These are phyloP conservation scores for Phytophthora multivora DNA, from an alignment of 352 stramenopile genomes.

Conservation along the genomic window DNA sequence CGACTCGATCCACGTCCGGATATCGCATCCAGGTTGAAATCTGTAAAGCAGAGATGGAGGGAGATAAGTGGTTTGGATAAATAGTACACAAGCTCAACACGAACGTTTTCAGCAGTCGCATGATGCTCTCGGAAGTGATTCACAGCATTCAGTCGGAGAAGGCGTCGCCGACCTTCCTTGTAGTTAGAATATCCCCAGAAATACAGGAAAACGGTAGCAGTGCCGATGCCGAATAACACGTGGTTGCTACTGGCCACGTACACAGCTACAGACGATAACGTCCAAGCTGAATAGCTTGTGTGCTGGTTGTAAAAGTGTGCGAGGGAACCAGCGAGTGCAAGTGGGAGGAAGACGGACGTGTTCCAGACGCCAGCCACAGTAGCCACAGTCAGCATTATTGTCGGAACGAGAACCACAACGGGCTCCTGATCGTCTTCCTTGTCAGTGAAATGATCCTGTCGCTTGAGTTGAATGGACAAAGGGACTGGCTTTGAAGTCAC, in stretches of 20 bases:
- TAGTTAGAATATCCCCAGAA: constrained; percentile 65
- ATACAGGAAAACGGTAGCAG: constrained; percentile 46
- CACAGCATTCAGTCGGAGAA: constrained; percentile 13
- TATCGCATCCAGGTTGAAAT: constrained; percentile 61
- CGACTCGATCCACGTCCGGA: constrained; percentile 71
- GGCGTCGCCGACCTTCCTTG: constrained; percentile 36
- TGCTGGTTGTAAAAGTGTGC: constrained; percentile 35
- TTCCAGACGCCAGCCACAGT: constrained; percentile 34
- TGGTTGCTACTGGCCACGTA: constrained; percentile 45
- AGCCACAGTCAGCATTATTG: constrained; percentile 42
- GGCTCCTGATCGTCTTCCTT: constrained; percentile 13
- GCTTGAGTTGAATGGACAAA: background rate
- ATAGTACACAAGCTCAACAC: constrained; percentile 19
- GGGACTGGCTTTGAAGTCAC: background rate
- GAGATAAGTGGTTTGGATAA: background rate
- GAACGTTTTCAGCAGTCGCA: constrained; percentile 31
- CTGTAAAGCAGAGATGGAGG: constrained; percentile 10
- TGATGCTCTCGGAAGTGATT: constrained; percentile 38
- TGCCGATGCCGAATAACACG: constrained; percentile 46
- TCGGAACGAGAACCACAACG: constrained; percentile 22
- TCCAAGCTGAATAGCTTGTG: constrained; percentile 39
- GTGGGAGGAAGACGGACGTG: constrained; percentile 65
- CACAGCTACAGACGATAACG: constrained; percentile 37
- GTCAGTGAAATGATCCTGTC: constrained; percentile 1
- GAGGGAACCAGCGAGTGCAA: constrained; percentile 52